These are phyloP conservation scores for Pugionium cornutum DNA, from an alignment of 345 rosid species.

Conservation along the genomic window DNA sequence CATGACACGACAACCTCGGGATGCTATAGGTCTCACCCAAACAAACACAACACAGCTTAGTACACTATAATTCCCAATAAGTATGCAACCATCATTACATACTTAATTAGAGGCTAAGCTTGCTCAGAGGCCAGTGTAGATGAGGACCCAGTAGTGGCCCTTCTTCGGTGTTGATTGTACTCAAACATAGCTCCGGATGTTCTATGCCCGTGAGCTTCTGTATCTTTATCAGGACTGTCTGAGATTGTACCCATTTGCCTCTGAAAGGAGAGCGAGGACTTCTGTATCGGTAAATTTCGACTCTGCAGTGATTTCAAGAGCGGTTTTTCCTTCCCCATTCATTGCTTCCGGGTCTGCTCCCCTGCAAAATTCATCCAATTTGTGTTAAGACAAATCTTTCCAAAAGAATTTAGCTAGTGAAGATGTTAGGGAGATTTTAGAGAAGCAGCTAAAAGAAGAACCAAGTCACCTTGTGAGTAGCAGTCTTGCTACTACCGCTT, in stretches of 20 bases:
- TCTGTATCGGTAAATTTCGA: conserved; percentile 61
- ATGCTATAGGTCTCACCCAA: conserved; percentile 14
- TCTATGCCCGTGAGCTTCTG: conserved; percentile 12
- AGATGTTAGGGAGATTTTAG: conserved; percentile 7
- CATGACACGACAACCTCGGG: conserved; percentile 17
- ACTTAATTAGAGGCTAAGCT: conserved; percentile 15
- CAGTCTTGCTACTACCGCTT: conserved; percentile 65
- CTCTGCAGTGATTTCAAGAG: conserved; percentile 60
- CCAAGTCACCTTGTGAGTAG: conserved; percentile 74
- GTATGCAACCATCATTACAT: conserved; percentile 29
- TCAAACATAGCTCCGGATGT: conserved; percentile 20
- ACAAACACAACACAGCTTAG: conserved; percentile 26
- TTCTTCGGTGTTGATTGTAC: conserved; percentile 27
- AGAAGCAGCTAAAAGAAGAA: conserved; percentile 20
- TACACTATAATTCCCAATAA: conserved; percentile 33
- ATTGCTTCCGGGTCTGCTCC: conserved; percentile 78
- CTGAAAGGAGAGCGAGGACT: conserved; percentile 66
- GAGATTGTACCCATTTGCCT: conserved; percentile 52
- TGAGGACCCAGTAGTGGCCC: not conserved
- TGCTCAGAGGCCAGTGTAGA: conserved; percentile 17
- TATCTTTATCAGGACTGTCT: conserved; percentile 29
- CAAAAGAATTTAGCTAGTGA: not conserved
- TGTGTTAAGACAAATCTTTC: not conserved
- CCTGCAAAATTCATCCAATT: conserved; percentile 48
- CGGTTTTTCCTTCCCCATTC: conserved; percentile 62